Base-by-base conservation (phyloP, 2,329 filamentous ascomycete species). In the Elsinoe arachidis region DNA sequence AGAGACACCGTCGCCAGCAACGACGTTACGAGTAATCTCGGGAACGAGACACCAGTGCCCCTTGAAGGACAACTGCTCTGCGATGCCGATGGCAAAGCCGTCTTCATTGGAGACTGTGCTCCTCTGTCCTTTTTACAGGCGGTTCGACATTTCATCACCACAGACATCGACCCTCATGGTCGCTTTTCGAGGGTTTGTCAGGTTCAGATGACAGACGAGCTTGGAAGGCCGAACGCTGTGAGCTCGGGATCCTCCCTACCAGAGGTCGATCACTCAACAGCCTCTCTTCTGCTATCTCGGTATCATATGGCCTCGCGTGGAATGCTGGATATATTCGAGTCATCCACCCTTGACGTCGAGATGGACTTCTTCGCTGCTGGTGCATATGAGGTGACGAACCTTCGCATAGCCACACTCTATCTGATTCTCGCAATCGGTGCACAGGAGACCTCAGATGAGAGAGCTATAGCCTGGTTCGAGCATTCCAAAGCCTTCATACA, bases 51-150 rank as follows among this genome's bases (percentile, higher is more conserved):
- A 1, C 72, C 63, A 0, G 73, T 76, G 3, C 73, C 73, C 9
- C 65, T 73, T 14, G 72, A 74, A 61, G 73, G 72, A 9, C 69
- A 76, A 7, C 72, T 79, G 30, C 68, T 79, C 7, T 75, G 75
- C 23, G 77, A 79, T 62, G 76, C 76, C 1, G 75, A 78, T 60
- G 77, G 77, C 3, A 79, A 78, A 58, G 73, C 77, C 44, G 78
- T 80, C 63, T 80, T 79, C 61, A 76, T 80, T 26, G 77, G 77
- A 10, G 77, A 80, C 59, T 79, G 76, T 38, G 77, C 77, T 34
- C 78, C 76, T 44, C 66, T 80, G 51, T 79, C 77, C 0, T 79
- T 80, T 57, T 61, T 79, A 37, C 77, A 79, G 61, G 78, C 76
- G 56, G 76, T 79, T n/a, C 74, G 77, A 38, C 74, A 78, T 46